Conservation (phyloP, 805 yeast genomes). For the Hemisphaericaspora nanyangensis region DNA sequence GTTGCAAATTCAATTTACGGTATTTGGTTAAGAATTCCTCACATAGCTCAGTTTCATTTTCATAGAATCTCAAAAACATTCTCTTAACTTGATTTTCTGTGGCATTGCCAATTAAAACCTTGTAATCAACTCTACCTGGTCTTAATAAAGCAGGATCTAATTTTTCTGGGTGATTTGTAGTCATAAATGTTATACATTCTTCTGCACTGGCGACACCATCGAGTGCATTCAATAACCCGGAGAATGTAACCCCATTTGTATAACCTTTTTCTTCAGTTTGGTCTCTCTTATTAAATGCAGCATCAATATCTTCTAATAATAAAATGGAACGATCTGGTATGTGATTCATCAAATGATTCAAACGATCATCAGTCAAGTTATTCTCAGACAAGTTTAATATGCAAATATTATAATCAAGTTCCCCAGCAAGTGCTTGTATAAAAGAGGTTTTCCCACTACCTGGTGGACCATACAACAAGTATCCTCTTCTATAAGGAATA, state of each 20-base stretch:
- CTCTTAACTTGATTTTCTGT: slow-evolving; percentile 68
- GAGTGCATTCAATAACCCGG: slow-evolving; percentile 87
- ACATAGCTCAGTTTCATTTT: slow-evolving; percentile 50
- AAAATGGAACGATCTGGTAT: slow-evolving; percentile 86
- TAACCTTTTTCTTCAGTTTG: slow-evolving; percentile 77
- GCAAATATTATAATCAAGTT: slow-evolving; percentile 92
- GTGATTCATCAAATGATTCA: slow-evolving; percentile 94
- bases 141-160: slow-evolving; percentile 90
- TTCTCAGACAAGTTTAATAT: slow-evolving; percentile 86
- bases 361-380: slow-evolving; percentile 88
- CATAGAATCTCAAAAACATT: slow-evolving; percentile 89
- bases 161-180: slow-evolving; percentile 94
- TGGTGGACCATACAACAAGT: slow-evolving; percentile 92
- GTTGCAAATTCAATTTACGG: slow-evolving; percentile 39
- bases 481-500: slow-evolving; percentile 96
- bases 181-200: slow-evolving; percentile 95
- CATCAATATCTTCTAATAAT: slow-evolving; percentile 89
- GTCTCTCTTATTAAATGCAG: slow-evolving; percentile 83
- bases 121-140: slow-evolving; percentile 92
- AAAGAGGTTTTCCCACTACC: slow-evolving; percentile 96
- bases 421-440: slow-evolving; percentile 96
- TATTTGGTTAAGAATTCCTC: slow-evolving; percentile 48
- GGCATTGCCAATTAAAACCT: slow-evolving; percentile 84
- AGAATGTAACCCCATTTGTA: slow-evolving; percentile 87
- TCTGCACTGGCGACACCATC: slow-evolving; percentile 98